Conservation (phyloP, 2,329 filamentous ascomycete species). For the Botrytis tulipae region DNA sequence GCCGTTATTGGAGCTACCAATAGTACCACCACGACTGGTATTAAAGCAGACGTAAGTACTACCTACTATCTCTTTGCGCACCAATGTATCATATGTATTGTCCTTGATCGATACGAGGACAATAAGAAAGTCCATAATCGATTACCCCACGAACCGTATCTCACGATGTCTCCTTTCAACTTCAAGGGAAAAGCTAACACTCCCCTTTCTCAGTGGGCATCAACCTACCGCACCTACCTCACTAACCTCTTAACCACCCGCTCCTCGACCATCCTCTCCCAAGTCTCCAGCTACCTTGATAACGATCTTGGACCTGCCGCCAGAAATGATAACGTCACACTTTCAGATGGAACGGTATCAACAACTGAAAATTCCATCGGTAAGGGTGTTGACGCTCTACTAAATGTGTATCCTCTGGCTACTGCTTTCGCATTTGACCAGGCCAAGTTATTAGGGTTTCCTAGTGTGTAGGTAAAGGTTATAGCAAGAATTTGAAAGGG, state of each 20-base stretch:
- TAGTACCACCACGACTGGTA: not conserved
- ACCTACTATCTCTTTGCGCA: not conserved
- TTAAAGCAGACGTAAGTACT: conserved; percentile 10
- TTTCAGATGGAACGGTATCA: not conserved
- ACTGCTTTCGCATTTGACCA: conserved; percentile 3
- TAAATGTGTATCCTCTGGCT: not conserved
- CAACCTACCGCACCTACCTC: not conserved
- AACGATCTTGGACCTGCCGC: conserved; percentile 5
- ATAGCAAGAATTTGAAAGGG: not conserved
- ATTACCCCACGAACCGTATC: not conserved
- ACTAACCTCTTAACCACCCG: not conserved
- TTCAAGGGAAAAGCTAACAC: not conserved
- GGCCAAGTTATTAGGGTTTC: not conserved
- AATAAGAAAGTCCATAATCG: not conserved
- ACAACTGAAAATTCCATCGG: not conserved
- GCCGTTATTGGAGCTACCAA: not conserved
- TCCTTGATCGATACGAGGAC: not conserved
- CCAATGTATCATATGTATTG: not conserved
- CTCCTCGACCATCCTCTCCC: not conserved
- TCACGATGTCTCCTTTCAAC: not conserved
- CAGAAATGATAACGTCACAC: not conserved
- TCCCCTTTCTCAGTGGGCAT: conserved; percentile 1
- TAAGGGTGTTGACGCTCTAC: not conserved
- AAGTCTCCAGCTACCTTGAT: conserved; percentile 7
- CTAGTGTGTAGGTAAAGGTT: not conserved